A percentile compares a stretch with the other conserved stretches of the same genome.
phyloP scores from a whole-genome alignment of 345 rosid species.

The Moricandia moricandioides region DNA sequence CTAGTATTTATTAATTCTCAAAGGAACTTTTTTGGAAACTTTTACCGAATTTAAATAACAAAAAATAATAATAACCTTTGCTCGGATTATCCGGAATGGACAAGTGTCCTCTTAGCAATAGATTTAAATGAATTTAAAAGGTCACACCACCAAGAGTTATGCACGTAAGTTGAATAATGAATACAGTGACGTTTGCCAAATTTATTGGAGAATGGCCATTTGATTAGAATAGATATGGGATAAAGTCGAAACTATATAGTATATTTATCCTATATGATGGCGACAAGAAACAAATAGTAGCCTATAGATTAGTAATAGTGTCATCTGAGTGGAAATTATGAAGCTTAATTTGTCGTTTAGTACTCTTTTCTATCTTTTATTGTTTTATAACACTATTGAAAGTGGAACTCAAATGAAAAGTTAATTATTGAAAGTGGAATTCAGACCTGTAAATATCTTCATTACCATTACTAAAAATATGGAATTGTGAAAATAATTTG shows the following conservation, averaged over 20 bases:
- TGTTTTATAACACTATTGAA: constrained; percentile 21
- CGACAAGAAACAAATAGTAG: neutral
- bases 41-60: neutral
- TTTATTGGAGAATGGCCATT: neutral
- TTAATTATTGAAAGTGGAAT: constrained; percentile 24
- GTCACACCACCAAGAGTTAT: neutral
- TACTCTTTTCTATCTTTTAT: constrained; percentile 26
- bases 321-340: constrained; percentile 26
- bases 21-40: neutral
- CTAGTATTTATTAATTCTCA: neutral
- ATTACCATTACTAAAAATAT: constrained; percentile 4
- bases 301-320: constrained; percentile 13
- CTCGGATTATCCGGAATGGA: neutral
- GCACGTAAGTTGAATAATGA: constrained; percentile 29
- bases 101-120: neutral
- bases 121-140: constrained; percentile 5
- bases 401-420: constrained; percentile 3
- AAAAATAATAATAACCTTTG: neutral
- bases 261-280: neutral
- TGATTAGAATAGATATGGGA: neutral
- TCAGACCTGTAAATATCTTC: constrained; percentile 19
- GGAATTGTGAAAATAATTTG: neutral
- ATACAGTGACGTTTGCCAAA: neutral
- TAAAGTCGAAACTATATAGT: constrained; percentile 6
- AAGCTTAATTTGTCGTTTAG: constrained; percentile 27